A percentile compares a stretch with the other conserved stretches of the same genome.
These are phyloP conservation scores for Fusarium xyrophilum DNA, from an alignment of 2,329 filamentous ascomycete genomes.

Conservation along the genomic window DNA sequence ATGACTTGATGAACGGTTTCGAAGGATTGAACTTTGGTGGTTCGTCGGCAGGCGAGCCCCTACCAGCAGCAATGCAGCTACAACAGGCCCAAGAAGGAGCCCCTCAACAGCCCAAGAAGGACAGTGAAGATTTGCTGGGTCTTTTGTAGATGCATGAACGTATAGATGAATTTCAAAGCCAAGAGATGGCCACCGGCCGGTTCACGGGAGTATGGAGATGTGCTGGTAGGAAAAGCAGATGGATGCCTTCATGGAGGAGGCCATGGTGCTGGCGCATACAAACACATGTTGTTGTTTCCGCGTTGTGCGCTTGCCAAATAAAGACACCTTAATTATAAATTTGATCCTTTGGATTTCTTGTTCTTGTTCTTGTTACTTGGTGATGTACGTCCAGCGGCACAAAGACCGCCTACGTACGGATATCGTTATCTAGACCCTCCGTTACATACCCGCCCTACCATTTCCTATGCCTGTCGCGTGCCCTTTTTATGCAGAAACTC, in stretches of 20 bases:
- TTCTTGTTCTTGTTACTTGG: constrained; percentile 10
- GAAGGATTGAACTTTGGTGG: constrained; percentile 78
- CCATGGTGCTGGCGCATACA: constrained; percentile 34
- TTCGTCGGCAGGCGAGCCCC: constrained; percentile 61
- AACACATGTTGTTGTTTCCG: constrained; percentile 24
- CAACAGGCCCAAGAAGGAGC: constrained; percentile 46
- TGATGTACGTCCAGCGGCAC: constrained; percentile 32
- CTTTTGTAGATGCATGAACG: constrained; percentile 46
- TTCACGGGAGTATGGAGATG: constrained; percentile 30
- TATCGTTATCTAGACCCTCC: constrained; percentile 10
- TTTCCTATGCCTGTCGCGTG: not conserved
- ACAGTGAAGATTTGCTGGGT: constrained; percentile 65
- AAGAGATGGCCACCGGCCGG: constrained; percentile 13
- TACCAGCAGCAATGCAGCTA: constrained; percentile 68
- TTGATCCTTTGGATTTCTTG: constrained; percentile 9
- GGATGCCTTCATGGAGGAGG: constrained; percentile 23
- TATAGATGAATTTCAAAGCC: constrained; percentile 13
- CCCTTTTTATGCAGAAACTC: constrained; percentile 12
- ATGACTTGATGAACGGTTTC: constrained; percentile 91
- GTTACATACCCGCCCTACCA: not conserved
- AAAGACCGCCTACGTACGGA: constrained; percentile 15
- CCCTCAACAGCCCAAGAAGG: constrained; percentile 59
- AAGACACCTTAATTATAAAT: constrained; percentile 34
- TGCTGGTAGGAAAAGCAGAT: constrained; percentile 30
- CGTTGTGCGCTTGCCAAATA: constrained; percentile 35